Conservation (phyloP, 2,329 filamentous ascomycete genomes). For the Arthrinium puccinioides region DNA sequence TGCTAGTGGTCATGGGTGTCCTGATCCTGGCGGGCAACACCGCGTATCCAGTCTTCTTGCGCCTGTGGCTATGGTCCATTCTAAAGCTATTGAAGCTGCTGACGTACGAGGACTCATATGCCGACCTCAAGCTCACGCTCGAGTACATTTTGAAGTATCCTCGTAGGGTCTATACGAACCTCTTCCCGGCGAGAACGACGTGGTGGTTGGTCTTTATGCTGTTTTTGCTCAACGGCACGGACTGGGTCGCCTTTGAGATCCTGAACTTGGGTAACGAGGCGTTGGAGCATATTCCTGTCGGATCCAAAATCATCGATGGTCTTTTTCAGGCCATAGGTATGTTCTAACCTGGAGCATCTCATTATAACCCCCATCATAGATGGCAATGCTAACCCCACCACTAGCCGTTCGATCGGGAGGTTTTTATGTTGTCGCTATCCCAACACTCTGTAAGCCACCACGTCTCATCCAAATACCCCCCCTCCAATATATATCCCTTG, state of each 20-base stretch:
- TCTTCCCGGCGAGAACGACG: conserved; percentile 46
- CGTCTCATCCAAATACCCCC: not conserved
- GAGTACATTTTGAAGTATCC: conserved; percentile 29
- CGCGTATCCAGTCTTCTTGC: conserved; percentile 42
- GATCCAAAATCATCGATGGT: conserved; percentile 42
- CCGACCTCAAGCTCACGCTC: conserved; percentile 25
- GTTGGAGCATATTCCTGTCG: conserved; percentile 32
- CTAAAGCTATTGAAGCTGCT: conserved; percentile 19
- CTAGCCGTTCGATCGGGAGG: conserved; percentile 42
- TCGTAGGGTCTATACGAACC: conserved; percentile 34
- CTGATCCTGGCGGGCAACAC: conserved; percentile 41
- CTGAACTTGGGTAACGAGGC: conserved; percentile 44
- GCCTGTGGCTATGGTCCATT: conserved; percentile 37
- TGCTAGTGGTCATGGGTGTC: conserved; percentile 19
- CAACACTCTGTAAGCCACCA: conserved; percentile 24
- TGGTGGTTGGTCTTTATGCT: conserved; percentile 45
- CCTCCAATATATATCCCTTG: no score
- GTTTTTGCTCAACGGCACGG: conserved; percentile 21
- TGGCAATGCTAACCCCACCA: no score
- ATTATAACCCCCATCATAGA: no score
- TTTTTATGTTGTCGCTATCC: conserved; percentile 44
- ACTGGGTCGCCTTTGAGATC: conserved; percentile 46
- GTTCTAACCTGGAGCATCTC: conserved; percentile 18
- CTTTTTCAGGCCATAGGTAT: conserved; percentile 40
- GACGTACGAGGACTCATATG: conserved; percentile 16